These are phyloP conservation scores for Cyclocybe aegerita DNA, from an alignment of 768 basidiomycete genomes.

Conservation along the genomic window DNA sequence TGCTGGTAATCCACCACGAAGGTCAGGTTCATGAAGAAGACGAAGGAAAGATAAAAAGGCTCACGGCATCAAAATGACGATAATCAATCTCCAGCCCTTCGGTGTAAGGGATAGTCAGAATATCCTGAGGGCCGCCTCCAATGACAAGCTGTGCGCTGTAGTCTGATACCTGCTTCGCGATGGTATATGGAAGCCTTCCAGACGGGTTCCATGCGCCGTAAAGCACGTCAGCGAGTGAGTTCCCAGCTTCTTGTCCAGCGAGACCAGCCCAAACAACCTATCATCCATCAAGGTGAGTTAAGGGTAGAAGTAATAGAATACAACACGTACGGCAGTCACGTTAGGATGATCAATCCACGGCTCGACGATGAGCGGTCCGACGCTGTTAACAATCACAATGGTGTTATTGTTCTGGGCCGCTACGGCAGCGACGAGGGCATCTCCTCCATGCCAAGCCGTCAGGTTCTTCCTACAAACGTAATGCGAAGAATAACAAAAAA, in stretches of 20 bases:
- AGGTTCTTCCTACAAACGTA: slow-evolving; percentile 38
- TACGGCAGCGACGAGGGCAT: slow-evolving; percentile 68
- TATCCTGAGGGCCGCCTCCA: slow-evolving; percentile 32
- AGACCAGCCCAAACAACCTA: slow-evolving; percentile 66
- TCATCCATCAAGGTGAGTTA: background rate
- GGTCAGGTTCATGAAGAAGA: background rate
- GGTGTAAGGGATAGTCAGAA: slow-evolving; percentile 56
- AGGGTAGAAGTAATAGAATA: slow-evolving; percentile 16
- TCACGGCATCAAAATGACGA: slow-evolving; percentile 65
- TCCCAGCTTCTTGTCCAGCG: slow-evolving; percentile 68
- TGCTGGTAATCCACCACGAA: slow-evolving; percentile 33
- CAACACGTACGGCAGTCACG: slow-evolving; percentile 57
- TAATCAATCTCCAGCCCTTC: slow-evolving; percentile 72
- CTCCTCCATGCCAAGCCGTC: slow-evolving; percentile 74
- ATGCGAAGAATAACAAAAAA: background rate
- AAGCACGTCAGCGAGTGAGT: slow-evolving; percentile 67
- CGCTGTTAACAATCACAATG: slow-evolving; percentile 66
- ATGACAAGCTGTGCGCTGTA: slow-evolving; percentile 53
- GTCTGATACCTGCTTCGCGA: slow-evolving; percentile 58
- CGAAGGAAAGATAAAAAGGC: slow-evolving; percentile 20
- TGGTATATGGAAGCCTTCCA: slow-evolving; percentile 72
- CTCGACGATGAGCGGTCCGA: slow-evolving; percentile 59
- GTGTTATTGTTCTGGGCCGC: slow-evolving; percentile 69
- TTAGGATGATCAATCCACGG: slow-evolving; percentile 75
- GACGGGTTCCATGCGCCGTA: slow-evolving; percentile 71